Evolutionary conservation across 1,284 basidiomycete species (phyloP).

Genomic region (Ustilago shanxiensis): DNA sequence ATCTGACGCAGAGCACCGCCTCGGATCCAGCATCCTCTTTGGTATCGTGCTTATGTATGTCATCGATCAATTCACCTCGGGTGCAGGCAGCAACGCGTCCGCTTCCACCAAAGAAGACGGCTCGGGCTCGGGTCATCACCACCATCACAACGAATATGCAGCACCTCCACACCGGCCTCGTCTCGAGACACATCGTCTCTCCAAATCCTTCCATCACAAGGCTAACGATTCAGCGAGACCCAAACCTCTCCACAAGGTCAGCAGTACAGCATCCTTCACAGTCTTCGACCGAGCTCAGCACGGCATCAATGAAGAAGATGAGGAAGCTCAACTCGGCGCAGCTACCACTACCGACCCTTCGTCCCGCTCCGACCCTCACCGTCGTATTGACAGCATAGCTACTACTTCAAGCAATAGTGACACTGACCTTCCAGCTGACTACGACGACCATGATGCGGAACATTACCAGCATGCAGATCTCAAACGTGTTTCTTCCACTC

Average conservation of each 20-base stretch:
- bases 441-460: slow-evolving; percentile 32
- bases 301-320: slow-evolving; percentile 19
- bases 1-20: slow-evolving; percentile 47
- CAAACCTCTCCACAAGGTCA: slow-evolving; percentile 20
- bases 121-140: slow-evolving; percentile 1
- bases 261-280: slow-evolving; percentile 32
- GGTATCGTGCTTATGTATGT: slow-evolving; percentile 67
- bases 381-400: slow-evolving; percentile 29
- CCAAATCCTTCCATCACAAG: slow-evolving; percentile 44
- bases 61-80: slow-evolving; percentile 45
- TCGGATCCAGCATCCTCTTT: slow-evolving; percentile 59
- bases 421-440: slow-evolving; percentile 37
- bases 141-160: slow-evolving; percentile 17
- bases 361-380: slow-evolving; percentile 14
- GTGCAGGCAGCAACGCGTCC: slow-evolving; percentile 7
- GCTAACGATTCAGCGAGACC: slow-evolving; percentile 5
- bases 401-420: slow-evolving; percentile 45
- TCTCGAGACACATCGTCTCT: slow-evolving; percentile 46
- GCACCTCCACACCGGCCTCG: slow-evolving; percentile 23
- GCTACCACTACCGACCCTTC: not conserved
- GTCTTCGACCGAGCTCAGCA: slow-evolving; percentile 37
- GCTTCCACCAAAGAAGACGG: slow-evolving; percentile 13
- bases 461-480: slow-evolving; percentile 27
- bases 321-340: slow-evolving; percentile 26
- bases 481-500: slow-evolving; percentile 18